Evolutionary conservation across 2,329 filamentous ascomycete genomes (phyloP).

Genomic region (Paraconiothyrium brasiliense): DNA sequence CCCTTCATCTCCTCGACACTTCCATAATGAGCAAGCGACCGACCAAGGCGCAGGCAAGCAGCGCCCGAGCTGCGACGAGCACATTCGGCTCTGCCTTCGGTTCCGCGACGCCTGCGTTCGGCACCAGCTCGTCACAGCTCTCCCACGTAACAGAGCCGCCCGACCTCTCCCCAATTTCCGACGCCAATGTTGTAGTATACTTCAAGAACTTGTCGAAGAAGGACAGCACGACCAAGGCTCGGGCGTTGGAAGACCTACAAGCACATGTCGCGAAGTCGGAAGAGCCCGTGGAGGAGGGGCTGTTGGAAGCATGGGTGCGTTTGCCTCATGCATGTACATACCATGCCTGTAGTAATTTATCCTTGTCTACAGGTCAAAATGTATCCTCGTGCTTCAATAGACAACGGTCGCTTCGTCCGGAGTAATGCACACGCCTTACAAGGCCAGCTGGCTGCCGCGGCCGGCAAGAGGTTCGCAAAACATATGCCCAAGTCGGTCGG

Average conservation of each 20-base stretch:
- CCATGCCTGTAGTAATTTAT: conserved; percentile 50
- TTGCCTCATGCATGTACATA: conserved; percentile 40
- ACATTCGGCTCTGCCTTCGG: conserved; percentile 54
- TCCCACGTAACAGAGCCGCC: conserved; percentile 90
- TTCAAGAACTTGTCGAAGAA: conserved; percentile 95
- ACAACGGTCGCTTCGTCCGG: conserved; percentile 85
- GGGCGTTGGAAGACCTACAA: conserved; percentile 86
- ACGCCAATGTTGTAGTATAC: conserved; percentile 84
- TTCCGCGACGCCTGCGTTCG: conserved; percentile 51
- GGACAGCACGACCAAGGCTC: conserved; percentile 89
- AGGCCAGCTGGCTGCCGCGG: conserved; percentile 65
- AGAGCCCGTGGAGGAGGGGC: conserved; percentile 76
- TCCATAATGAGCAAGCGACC: conserved; percentile 65
- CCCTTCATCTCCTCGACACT: conserved; percentile 7
- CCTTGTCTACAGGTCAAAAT: conserved; percentile 71
- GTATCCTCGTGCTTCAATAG: conserved; percentile 90
- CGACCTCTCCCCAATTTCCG: conserved; percentile 78
- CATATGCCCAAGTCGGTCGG: conserved; percentile 80
- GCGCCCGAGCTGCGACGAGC: conserved; percentile 65
- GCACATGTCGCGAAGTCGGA: conserved; percentile 67
- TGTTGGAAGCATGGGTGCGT: conserved; percentile 90
- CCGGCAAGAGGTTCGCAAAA: conserved; percentile 84
- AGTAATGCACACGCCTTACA: conserved; percentile 85
- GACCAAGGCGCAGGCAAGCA: conserved; percentile 71
- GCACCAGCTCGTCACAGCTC: conserved; percentile 67